Base-by-base conservation (phyloP, 768 basidiomycete species). In the Russula virescens region DNA sequence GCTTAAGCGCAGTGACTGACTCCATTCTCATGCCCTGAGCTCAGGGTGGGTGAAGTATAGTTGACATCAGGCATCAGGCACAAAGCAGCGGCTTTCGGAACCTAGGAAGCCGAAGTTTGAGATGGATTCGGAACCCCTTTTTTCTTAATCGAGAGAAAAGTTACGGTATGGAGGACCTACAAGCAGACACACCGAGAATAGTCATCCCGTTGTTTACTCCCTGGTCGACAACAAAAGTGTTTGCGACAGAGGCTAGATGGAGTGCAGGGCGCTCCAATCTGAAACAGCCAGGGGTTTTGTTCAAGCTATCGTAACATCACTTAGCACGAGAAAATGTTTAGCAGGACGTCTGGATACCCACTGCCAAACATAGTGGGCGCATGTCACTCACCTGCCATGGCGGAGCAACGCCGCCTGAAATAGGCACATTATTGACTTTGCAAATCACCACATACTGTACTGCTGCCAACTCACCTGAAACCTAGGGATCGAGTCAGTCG, bases 231-330 rank as follows among this genome's bases (percentile, higher is more conserved):
- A 34, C 6, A 48, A 48, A n/a, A 10, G 19, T 10, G 18, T 56
- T 26, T 84, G 43, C 95, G 94, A 74, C 98, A 93, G 46, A 98
- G 93, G 1, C 94, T 31, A 8, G 26, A 38, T 26, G 18, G 18
- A 28, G 9, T 25, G 5, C 5, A 56, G 28, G 38, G 38, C 10
- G 14, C 38, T 28, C 13, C 25, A 38, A 23, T 13, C 51, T 25
- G 23, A 23, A 21, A 31, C 9, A 31, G 14, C 34, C 51, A 31
- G 42, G 18, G 19, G 35, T 40, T 21, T 43, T 7, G 26, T 45
- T 13, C 16, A 50, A 52, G 4, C 28, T 43, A 42, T 35, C 23
- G 38, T 40, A 28, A 34, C 48, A 56, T 47, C 45, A 11, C n/a
- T 14, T 18, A n/a, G 38, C 16, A 26, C 14, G 26, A 21, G 26